phyloP scores from a whole-genome alignment of 2,329 filamentous ascomycete species.

The Phialemonium atrogriseum region DNA sequence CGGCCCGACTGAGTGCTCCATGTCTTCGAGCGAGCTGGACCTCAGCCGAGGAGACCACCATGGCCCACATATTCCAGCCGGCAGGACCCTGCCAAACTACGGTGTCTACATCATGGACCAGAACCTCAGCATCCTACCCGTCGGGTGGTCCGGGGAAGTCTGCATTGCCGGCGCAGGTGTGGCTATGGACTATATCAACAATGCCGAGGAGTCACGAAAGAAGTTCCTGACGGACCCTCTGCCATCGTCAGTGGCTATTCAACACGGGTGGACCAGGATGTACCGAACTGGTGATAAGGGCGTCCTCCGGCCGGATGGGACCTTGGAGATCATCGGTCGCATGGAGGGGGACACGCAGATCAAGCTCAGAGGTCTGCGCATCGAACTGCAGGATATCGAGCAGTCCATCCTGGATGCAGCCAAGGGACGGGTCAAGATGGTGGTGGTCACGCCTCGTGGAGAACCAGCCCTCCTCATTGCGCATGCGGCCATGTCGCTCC shows the following conservation, averaged over 20 bases:
- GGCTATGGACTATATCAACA: conserved; percentile 21
- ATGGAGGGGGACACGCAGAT: conserved; percentile 27
- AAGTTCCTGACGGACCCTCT: conserved; percentile 16
- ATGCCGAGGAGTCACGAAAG: conserved; percentile 9
- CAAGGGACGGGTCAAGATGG: neutral
- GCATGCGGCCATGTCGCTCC: conserved; percentile 1
- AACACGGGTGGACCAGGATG: conserved; percentile 14
- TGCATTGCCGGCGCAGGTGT: conserved; percentile 25
- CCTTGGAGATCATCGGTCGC: conserved; percentile 23
- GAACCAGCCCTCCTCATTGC: conserved; percentile 1
- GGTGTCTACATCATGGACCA: conserved; percentile 28
- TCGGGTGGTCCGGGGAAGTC: conserved; percentile 32
- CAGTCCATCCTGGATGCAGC: conserved; percentile 4
- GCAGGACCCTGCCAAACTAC: conserved; percentile 25
- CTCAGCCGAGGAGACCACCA: conserved; percentile 3
- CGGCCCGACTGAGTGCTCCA: conserved; percentile 17
- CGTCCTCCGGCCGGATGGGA: conserved; percentile 20
- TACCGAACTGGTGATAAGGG: conserved; percentile 30
- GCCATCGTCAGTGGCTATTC: conserved; percentile 8
- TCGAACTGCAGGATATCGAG: conserved; percentile 34
- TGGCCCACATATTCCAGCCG: conserved; percentile 8
- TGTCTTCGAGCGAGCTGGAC: conserved; percentile 6
- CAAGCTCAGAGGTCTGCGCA: conserved; percentile 30
- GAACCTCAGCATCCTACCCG: conserved; percentile 22
- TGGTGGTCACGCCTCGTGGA: conserved; percentile 1